Conservation (phyloP, 495 filamentous ascomycete genomes). For the Penicillium roqueforti region DNA sequence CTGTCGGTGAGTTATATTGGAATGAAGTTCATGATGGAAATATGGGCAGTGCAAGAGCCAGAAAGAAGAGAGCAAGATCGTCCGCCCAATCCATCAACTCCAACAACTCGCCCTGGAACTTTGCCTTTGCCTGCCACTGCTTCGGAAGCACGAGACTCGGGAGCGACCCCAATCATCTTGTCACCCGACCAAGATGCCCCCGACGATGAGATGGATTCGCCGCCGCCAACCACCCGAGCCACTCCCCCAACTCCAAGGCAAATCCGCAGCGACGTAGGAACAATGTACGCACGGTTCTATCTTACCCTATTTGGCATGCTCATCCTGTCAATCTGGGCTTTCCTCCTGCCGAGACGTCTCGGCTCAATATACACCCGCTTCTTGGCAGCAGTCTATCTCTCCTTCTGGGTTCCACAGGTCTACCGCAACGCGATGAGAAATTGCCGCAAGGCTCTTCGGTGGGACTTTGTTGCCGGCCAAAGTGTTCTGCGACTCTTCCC, state of each 20-base stretch:
- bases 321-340: slow-evolving; percentile 70
- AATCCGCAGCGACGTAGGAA: slow-evolving; percentile 55
- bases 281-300: slow-evolving; percentile 78
- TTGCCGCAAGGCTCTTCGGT: slow-evolving; percentile 79
- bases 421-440: slow-evolving; percentile 86
- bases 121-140: slow-evolving; percentile 65
- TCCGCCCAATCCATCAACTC: slow-evolving; percentile 23
- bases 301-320: slow-evolving; percentile 64
- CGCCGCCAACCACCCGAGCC: slow-evolving; percentile 24
- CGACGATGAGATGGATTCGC: slow-evolving; percentile 30
- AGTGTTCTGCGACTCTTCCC: slow-evolving; percentile 71
- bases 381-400: slow-evolving; percentile 69
- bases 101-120: slow-evolving; percentile 33
- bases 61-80: slow-evolving; percentile 60
- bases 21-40: slow-evolving; percentile 81
- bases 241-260: slow-evolving; percentile 33
- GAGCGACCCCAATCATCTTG: slow-evolving; percentile 66
- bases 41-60: slow-evolving; percentile 82
- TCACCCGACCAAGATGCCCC: slow-evolving; percentile 77
- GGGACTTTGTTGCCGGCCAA: slow-evolving; percentile 84
- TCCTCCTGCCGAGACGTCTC: slow-evolving; percentile 66
- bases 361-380: slow-evolving; percentile 67
- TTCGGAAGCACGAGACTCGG: slow-evolving; percentile 37
- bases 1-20: slow-evolving; percentile 69
- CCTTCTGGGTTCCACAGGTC: slow-evolving; percentile 90